These are phyloP conservation scores for Coniochaeta prunicola DNA, from an alignment of 2,329 filamentous ascomycete species.

Conservation along the genomic window DNA sequence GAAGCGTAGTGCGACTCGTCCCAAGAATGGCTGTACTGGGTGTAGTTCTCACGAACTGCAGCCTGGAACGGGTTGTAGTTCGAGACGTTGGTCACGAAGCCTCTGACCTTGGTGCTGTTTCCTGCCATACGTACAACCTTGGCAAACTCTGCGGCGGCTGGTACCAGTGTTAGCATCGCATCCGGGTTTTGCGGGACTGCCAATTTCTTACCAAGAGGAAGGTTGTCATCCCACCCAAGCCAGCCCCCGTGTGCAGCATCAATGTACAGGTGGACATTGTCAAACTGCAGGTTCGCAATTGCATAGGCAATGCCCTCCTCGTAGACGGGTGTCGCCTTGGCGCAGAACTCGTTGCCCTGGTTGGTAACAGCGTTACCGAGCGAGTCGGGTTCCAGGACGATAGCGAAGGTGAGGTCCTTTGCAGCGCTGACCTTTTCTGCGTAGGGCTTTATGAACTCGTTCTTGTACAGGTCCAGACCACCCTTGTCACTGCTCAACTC, in stretches of 20 bases:
- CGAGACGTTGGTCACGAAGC: slow-evolving; percentile 36
- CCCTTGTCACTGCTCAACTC: slow-evolving; percentile 27
- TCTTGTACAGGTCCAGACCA: slow-evolving; percentile 32
- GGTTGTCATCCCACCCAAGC: slow-evolving; percentile 32
- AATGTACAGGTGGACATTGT: slow-evolving; percentile 30
- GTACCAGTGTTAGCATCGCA: slow-evolving; percentile 1
- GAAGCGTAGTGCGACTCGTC: slow-evolving; percentile 33
- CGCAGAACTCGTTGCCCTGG: slow-evolving; percentile 26
- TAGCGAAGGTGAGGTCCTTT: slow-evolving; percentile 30
- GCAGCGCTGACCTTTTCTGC: slow-evolving; percentile 27
- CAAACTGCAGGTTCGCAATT: slow-evolving; percentile 28
- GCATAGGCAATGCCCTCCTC: slow-evolving; percentile 33
- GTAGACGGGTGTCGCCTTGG: slow-evolving; percentile 27
- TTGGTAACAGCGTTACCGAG: slow-evolving; percentile 36
- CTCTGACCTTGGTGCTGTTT: slow-evolving; percentile 24
- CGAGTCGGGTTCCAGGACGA: slow-evolving; percentile 36
- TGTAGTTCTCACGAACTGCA: slow-evolving; percentile 29
- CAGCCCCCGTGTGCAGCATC: slow-evolving; percentile 35
- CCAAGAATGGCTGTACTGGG: slow-evolving; percentile 29
- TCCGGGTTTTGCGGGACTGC: neutral
- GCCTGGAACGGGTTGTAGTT: slow-evolving; percentile 35
- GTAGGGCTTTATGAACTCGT: slow-evolving; percentile 30
- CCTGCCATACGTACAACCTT: slow-evolving; percentile 28
- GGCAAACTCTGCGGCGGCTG: slow-evolving; percentile 29
- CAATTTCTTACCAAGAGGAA: slow-evolving; percentile 22